phyloP scores from a whole-genome alignment of 2,329 filamentous ascomycete genomes.

The Colletotrichum eremochloae region DNA sequence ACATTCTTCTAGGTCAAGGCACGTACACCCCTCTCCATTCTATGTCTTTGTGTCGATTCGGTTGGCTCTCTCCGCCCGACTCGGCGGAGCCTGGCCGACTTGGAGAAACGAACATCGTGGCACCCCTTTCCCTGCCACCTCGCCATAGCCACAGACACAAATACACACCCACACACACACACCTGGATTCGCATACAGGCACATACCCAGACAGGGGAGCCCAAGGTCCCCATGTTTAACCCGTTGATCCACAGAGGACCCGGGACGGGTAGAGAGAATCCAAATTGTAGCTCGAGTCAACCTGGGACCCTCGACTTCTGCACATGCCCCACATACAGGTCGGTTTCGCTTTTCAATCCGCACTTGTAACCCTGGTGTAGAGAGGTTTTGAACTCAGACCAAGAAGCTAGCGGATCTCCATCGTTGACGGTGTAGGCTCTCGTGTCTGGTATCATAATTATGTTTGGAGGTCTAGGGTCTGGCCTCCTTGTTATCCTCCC shows the following conservation, averaged over 20 bases:
- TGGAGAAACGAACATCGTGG: conserved; percentile 3
- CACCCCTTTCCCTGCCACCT: neutral
- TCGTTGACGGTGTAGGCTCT: too few species aligned
- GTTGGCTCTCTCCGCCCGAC: neutral
- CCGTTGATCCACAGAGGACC: neutral
- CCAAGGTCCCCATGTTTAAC: neutral
- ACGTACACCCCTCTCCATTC: neutral
- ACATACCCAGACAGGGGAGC: neutral
- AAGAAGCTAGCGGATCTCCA: neutral
- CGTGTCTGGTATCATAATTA: neutral
- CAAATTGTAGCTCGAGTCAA: neutral
- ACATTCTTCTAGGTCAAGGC: neutral
- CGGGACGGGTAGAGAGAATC: neutral
- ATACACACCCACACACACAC: neutral
- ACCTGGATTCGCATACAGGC: neutral
- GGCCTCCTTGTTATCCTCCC: neutral
- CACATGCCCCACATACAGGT: neutral
- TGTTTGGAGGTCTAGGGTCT: neutral
- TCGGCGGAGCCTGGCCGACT: neutral
- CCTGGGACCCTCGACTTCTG: neutral
- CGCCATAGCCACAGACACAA: neutral
- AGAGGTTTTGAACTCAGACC: neutral
- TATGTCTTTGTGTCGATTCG: neutral
- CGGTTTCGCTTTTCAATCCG: neutral
- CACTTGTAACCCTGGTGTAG: too few species aligned